phyloP scores from a whole-genome alignment of 257 asterid species.

The Handroanthus guayacan region DNA sequence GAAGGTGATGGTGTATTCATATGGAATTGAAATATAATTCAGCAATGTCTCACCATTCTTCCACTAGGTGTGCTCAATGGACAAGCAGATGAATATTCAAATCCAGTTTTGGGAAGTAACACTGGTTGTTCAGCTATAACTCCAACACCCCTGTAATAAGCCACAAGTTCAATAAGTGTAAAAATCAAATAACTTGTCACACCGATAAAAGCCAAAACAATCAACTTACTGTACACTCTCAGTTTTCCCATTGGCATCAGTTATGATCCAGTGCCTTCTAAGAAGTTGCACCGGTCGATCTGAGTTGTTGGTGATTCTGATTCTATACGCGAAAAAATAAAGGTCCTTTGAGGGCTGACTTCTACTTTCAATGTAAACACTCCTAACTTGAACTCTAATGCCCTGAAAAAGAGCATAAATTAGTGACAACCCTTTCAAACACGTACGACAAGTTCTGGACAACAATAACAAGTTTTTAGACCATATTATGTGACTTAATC shows the following conservation, averaged over 20 bases:
- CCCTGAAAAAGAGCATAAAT: slow-evolving; percentile 55
- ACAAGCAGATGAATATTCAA: slow-evolving; percentile 93
- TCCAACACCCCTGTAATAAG: slow-evolving; percentile 69
- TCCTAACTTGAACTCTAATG: slow-evolving; percentile 85
- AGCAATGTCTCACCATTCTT: slow-evolving; percentile 70
- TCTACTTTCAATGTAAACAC: slow-evolving; percentile 77
- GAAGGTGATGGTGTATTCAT: background rate
- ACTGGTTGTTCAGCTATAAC: slow-evolving; percentile 96
- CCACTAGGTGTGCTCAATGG: slow-evolving; percentile 82
- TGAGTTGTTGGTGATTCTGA: slow-evolving; percentile 82
- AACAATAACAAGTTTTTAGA: background rate
- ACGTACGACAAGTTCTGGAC: background rate
- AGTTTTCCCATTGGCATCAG: slow-evolving; percentile 77
- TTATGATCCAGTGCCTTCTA: slow-evolving; percentile 90
- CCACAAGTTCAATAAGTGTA: background rate
- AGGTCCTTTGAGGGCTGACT: slow-evolving; percentile 85
- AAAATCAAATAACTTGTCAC: slow-evolving; percentile 1
- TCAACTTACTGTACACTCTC: slow-evolving; percentile 75
- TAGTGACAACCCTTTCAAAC: background rate
- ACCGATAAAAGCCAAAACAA: background rate
- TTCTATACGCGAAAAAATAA: slow-evolving; percentile 83
- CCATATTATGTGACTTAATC: background rate
- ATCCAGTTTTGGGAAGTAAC: slow-evolving; percentile 79
- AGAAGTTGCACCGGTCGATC: slow-evolving; percentile 91
- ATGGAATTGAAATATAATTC: background rate